A percentile compares a stretch with the other conserved stretches of the same genome.
These are phyloP conservation scores for Metschnikowia bowlesiae DNA, from an alignment of 805 yeast species.

Conservation along the genomic window DNA sequence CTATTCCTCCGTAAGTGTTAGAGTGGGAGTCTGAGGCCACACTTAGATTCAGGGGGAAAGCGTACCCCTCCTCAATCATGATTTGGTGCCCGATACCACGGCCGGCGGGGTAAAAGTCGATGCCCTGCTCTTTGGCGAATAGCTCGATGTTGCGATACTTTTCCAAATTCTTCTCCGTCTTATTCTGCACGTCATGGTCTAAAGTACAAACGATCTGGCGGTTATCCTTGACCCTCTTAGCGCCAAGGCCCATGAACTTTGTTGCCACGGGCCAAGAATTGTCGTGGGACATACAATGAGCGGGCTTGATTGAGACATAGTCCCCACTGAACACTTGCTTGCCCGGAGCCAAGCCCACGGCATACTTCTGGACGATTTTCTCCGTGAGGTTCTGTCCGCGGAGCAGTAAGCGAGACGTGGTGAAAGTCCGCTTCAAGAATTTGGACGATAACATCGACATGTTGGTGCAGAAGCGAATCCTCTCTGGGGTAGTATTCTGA, in stretches of 20 bases:
- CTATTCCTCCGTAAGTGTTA: constrained; percentile 96
- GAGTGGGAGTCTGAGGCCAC: constrained; percentile 98
- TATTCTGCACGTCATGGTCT: constrained; percentile 98
- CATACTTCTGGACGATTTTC: constrained; percentile 89
- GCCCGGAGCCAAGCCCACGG: constrained; percentile 75
- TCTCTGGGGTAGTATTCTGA: background rate
- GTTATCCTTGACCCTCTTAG: constrained; percentile 73
- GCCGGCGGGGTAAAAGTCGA: constrained; percentile 97
- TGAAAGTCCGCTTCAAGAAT: constrained; percentile 10
- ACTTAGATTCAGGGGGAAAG: constrained; percentile 86
- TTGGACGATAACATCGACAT: constrained; percentile 11
- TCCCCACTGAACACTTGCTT: constrained; percentile 85
- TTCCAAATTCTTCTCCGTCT: constrained; percentile 77
- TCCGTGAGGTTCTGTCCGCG: constrained; percentile 85
- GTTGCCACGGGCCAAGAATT: constrained; percentile 99
- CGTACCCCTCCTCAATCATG: constrained; percentile 98
- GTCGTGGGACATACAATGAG: constrained; percentile 99
- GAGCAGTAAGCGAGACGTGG: constrained; percentile 14
- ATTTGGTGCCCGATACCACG: constrained; percentile 99
- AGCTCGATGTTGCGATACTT: constrained; percentile 85
- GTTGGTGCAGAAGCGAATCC: background rate
- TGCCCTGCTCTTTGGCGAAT: constrained; percentile 85
- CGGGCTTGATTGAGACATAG: constrained; percentile 90
- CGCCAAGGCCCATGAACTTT: constrained; percentile 93
- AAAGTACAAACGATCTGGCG: constrained; percentile 92